Evolutionary conservation across 2,329 filamentous ascomycete species (phyloP), one percentile per base, ranked within the genome.

Genomic region (Colletotrichum echinochloae): DNA sequence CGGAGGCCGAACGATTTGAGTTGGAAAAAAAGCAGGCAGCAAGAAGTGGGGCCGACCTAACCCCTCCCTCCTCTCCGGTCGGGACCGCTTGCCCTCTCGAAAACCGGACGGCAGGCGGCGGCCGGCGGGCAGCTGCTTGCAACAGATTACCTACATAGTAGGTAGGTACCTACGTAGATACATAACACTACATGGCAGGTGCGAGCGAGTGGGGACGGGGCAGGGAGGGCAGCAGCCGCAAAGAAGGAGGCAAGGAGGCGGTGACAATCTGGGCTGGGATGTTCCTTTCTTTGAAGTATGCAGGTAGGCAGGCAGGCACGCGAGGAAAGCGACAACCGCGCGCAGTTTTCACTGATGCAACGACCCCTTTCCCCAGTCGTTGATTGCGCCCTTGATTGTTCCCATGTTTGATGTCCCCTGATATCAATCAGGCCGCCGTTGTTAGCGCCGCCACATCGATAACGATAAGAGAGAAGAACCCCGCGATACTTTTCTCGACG

Each of bases 191-290:
- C 28, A 7, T 14, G 30, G 51, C 18, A 54, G 28, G 28, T 28
- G 4, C 8, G 9, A 12, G 9, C 11, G 11, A 39, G 37, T 18
- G n/a, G 11, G n/a, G 9, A 23, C 8, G n/a, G 44, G 9, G 8
- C 6, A 9, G 49, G 16, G 28, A 52, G 49, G 16, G 51, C 51
- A 35, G 49, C n/a, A n/a, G n/a, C n/a, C n/a, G n/a, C n/a, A n/a
- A n/a, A n/a, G 49, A 18, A 26, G 12, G 37, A 30, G 30, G 30
- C 51, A 49, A 39, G 39, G 16, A 20, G 30, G 54, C 48, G 39
- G 55, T 66, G 62, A 66, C 62, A 66, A 66, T 70, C 55, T 66
- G 63, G 49, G 20, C 62, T 49, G 62, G 62, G 66, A 70, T 66
- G 39, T 16, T 65, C 66, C 66, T 65, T 69, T 37, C 46, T 69